phyloP scores from a whole-genome alignment of 345 rosid genomes.

The Eucalyptus viminalis region DNA sequence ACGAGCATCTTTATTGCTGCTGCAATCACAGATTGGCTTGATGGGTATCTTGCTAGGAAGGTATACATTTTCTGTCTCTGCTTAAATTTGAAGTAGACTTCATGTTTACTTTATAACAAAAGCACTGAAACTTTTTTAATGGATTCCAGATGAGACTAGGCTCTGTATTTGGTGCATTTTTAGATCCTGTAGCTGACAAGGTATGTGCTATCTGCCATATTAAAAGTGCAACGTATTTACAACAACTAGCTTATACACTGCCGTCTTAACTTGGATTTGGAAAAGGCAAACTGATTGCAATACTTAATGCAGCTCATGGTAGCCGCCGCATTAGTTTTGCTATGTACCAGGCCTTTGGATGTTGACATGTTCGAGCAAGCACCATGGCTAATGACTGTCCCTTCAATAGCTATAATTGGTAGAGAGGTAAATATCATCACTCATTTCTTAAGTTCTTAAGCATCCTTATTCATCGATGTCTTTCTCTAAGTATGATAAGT shows the following conservation, averaged over 20 bases:
- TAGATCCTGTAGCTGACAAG: slow-evolving; percentile 99
- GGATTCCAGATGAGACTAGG: slow-evolving; percentile 70
- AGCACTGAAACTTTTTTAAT: not conserved
- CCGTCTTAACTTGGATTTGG: not conserved
- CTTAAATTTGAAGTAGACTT: not conserved
- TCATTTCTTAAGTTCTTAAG: not conserved
- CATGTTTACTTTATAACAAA: not conserved
- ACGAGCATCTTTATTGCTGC: slow-evolving; percentile 85
- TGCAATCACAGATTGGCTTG: slow-evolving; percentile 99
- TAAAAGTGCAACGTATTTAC: not conserved
- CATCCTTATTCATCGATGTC: not conserved
- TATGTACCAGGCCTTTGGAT: slow-evolving; percentile 72
- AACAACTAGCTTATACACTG: not conserved
- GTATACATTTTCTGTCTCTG: slow-evolving; percentile 11
- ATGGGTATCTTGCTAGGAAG: slow-evolving; percentile 95
- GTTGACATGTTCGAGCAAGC: slow-evolving; percentile 37
- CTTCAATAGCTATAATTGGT: slow-evolving; percentile 84
- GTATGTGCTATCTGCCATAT: slow-evolving; percentile 9
- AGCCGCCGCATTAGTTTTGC: slow-evolving; percentile 83
- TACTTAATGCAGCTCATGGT: slow-evolving; percentile 78
- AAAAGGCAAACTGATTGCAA: not conserved
- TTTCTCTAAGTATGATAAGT: not conserved
- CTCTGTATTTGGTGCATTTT: slow-evolving; percentile 93
- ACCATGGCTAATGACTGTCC: slow-evolving; percentile 83
- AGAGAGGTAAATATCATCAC: slow-evolving; percentile 57